phyloP scores from a whole-genome alignment of 2,329 filamentous ascomycete species.

The Talaromyces sp. region DNA sequence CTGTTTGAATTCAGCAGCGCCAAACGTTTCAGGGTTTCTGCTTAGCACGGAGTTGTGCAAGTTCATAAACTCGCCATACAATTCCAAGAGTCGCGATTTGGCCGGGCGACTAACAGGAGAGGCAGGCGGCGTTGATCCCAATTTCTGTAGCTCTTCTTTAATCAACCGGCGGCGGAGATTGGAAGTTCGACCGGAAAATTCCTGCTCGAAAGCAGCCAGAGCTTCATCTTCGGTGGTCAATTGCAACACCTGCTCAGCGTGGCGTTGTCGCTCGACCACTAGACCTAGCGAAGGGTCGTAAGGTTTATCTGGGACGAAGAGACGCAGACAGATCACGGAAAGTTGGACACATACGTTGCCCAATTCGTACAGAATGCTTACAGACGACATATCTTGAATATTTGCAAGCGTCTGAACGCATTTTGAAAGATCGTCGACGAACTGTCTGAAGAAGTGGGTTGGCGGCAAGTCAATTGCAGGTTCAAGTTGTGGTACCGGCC shows the following conservation, averaged over 20 bases:
- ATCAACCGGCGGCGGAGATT: conserved; percentile 65
- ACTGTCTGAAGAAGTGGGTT: conserved; percentile 37
- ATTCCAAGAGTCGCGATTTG: conserved; percentile 61
- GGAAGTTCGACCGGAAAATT: conserved; percentile 64
- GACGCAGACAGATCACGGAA: conserved; percentile 66
- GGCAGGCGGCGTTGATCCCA: conserved; percentile 65
- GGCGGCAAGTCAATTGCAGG: conserved; percentile 24
- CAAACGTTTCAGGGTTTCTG: conserved; percentile 31
- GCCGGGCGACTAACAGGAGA: conserved; percentile 70
- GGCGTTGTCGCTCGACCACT: conserved; percentile 61
- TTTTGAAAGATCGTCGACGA: conserved; percentile 29
- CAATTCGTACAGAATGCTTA: conserved; percentile 32
- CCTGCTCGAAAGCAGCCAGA: conserved; percentile 62
- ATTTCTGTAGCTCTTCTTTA: conserved; percentile 56
- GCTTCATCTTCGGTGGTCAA: conserved; percentile 58
- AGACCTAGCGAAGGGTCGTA: conserved; percentile 72
- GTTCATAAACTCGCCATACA: conserved; percentile 82
- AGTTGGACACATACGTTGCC: conserved; percentile 72
- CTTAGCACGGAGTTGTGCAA: conserved; percentile 64
- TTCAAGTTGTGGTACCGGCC: conserved; percentile 19
- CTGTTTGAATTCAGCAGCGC: conserved; percentile 24
- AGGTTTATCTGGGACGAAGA: conserved; percentile 81
- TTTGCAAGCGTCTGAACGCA: conserved; percentile 27
- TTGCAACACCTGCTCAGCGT: conserved; percentile 54
- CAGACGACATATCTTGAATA: conserved; percentile 20